Percentiles rank a stretch among this genome's conserved stretches.
phyloP scores from a whole-genome alignment of 1,284 basidiomycete species.

The Moesziomyces parantarcticus region DNA sequence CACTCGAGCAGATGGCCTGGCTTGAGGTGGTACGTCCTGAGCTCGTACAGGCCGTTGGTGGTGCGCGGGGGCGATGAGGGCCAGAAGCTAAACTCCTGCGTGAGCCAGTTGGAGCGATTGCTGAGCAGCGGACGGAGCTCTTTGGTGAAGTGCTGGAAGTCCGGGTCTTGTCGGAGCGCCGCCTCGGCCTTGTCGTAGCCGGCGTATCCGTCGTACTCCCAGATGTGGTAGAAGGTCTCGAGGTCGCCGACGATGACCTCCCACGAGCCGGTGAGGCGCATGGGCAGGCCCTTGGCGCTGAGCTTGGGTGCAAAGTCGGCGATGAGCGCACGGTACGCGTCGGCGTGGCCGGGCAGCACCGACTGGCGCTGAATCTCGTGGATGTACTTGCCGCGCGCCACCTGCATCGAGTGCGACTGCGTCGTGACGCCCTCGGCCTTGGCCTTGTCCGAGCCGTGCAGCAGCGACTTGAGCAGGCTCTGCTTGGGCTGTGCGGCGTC shows the following conservation, averaged over 20 bases:
- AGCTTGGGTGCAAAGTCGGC: slow-evolving; percentile 56
- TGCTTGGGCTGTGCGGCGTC: slow-evolving; percentile 29
- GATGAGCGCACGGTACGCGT: slow-evolving; percentile 54
- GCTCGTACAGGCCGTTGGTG: slow-evolving; percentile 56
- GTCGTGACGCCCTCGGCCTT: slow-evolving; percentile 49
- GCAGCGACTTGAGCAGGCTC: slow-evolving; percentile 51
- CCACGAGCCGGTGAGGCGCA: slow-evolving; percentile 58
- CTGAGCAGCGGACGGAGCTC: slow-evolving; percentile 39
- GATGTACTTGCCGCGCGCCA: slow-evolving; percentile 60
- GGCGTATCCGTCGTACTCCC: slow-evolving; percentile 63
- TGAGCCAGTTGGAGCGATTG: slow-evolving; percentile 61
- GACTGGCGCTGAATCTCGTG: slow-evolving; percentile 64
- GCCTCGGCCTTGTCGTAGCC: slow-evolving; percentile 58
- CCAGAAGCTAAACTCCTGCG: slow-evolving; percentile 67
- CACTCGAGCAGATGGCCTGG: slow-evolving; percentile 64
- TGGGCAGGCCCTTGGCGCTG: slow-evolving; percentile 31
- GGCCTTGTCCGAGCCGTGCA: slow-evolving; percentile 59
- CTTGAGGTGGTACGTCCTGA: slow-evolving; percentile 63
- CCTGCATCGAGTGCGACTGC: slow-evolving; percentile 46
- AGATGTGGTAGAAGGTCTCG: slow-evolving; percentile 66
- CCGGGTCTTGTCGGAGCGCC: slow-evolving; percentile 33
- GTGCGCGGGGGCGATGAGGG: slow-evolving; percentile 43
- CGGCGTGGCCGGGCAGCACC: slow-evolving; percentile 53
- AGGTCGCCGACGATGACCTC: slow-evolving; percentile 63
- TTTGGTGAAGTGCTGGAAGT: slow-evolving; percentile 39